These are phyloP conservation scores for Didymella arachidicola DNA, from an alignment of 2,329 filamentous ascomycete species.

Conservation along the genomic window DNA sequence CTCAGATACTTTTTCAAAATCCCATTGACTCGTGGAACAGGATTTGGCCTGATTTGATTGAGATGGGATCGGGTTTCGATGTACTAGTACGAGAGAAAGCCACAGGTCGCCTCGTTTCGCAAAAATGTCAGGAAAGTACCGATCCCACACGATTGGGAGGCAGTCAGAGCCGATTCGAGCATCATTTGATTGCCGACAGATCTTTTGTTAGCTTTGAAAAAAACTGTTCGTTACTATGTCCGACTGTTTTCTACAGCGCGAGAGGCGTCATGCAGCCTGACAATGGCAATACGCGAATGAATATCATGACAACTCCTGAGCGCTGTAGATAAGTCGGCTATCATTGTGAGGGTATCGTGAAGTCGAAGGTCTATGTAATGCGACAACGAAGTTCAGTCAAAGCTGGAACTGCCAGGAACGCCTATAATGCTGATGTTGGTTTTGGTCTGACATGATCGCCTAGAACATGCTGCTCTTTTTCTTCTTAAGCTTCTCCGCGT, in stretches of 20 bases:
- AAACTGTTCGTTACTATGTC: no score
- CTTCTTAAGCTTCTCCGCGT: conserved; percentile 50
- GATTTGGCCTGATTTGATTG: not conserved
- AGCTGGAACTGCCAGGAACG: conserved; percentile 11
- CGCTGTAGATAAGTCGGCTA: not conserved
- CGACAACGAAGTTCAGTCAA: not conserved
- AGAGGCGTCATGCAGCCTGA: not conserved
- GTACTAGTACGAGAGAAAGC: not conserved
- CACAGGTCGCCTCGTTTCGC: not conserved
- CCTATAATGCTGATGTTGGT: conserved; percentile 8
- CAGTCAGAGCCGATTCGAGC: no score
- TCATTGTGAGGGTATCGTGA: conserved; percentile 10
- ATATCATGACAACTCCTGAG: not conserved
- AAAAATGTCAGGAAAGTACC: no score
- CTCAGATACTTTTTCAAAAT: not conserved
- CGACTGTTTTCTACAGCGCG: no score
- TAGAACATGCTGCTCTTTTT: conserved; percentile 57
- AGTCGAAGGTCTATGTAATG: not conserved
- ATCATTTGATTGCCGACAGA: no score
- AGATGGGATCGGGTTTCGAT: not conserved
- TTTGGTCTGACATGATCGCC: not conserved
- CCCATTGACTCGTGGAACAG: not conserved
- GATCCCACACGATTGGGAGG: no score
- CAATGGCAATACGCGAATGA: not conserved
- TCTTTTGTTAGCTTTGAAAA: no score